phyloP scores from a whole-genome alignment of 2,329 filamentous ascomycete species.

The Ceratocystis smalleyi region DNA sequence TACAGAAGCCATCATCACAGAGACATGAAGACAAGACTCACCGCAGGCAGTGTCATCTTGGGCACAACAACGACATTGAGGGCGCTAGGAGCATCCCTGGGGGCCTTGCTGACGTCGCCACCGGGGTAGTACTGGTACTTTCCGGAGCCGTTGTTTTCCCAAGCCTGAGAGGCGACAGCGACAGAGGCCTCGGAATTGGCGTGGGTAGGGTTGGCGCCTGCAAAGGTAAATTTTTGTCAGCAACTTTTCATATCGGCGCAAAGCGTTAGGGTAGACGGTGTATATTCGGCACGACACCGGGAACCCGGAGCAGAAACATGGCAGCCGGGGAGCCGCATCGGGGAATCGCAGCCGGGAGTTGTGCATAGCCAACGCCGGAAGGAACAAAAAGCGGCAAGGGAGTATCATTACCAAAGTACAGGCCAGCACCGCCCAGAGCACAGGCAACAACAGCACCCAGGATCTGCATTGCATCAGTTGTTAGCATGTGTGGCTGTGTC shows the following conservation, averaged over 20 bases:
- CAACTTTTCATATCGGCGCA: background rate
- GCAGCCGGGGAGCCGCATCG: background rate
- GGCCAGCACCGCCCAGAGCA: constrained; percentile 76
- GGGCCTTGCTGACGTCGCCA: constrained; percentile 58
- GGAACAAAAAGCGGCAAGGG: background rate
- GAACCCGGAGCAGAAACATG: background rate
- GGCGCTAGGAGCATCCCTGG: constrained; percentile 84
- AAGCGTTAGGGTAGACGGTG: background rate
- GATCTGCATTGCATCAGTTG: constrained; percentile 40
- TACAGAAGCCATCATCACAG: no score
- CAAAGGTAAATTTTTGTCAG: background rate
- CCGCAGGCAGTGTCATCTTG: constrained; percentile 82
- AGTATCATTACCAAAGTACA: constrained; percentile 55
- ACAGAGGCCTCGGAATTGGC: constrained; percentile 69
- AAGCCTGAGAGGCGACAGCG: constrained; percentile 73
- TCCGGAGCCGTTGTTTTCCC: constrained; percentile 56
- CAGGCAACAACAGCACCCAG: constrained; percentile 82
- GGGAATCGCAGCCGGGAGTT: background rate
- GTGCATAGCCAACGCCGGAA: background rate
- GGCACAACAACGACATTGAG: constrained; percentile 90
- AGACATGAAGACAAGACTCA: constrained; percentile 26
- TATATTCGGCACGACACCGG: background rate
- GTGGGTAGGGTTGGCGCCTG: constrained; percentile 70
- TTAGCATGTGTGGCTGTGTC: background rate
- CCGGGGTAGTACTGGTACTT: constrained; percentile 73